phyloP scores from a whole-genome alignment of 208 protist genomes.

The Leishmania arabica region DNA sequence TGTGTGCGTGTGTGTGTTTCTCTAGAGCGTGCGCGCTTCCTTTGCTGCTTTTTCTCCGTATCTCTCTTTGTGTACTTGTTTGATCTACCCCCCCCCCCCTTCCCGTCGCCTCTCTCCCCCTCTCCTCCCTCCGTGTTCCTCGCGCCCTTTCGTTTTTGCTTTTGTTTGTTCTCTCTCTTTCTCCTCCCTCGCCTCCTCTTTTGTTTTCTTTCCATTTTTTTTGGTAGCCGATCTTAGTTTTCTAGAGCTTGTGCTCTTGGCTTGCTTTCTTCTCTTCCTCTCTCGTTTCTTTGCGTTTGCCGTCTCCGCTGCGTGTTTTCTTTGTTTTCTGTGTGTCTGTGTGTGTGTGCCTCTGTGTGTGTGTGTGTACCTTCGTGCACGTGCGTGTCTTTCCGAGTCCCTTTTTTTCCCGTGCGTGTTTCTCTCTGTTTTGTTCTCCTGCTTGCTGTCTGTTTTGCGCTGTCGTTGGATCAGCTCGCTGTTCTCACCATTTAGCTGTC shows the following conservation, averaged over 20 bases:
- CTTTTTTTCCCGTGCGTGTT: neutral
- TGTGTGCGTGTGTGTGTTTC: neutral
- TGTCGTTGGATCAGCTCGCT: neutral
- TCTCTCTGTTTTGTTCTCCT: neutral
- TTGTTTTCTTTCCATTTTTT: neutral
- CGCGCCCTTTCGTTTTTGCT: too few relatives aligned
- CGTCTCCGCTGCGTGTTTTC: neutral
- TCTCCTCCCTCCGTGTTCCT: neutral
- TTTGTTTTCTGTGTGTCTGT: neutral
- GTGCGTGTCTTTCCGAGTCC: neutral
- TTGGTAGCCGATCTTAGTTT: neutral
- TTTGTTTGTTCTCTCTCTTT: neutral
- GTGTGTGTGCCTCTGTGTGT: neutral
- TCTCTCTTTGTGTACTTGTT: neutral
- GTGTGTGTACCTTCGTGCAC: neutral
- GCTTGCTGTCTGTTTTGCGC: neutral
- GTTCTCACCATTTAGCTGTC: neutral
- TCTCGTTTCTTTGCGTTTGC: neutral
- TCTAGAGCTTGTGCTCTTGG: neutral
- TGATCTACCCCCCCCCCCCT: too few relatives aligned
- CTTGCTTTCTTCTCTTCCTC: neutral
- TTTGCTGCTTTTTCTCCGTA: neutral
- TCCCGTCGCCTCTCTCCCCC: neutral
- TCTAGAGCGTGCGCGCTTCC: neutral
- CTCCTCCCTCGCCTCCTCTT: too few relatives aligned